phyloP scores from a whole-genome alignment of 139 green algal genomes.

The Edaphochlamys debaryana region DNA sequence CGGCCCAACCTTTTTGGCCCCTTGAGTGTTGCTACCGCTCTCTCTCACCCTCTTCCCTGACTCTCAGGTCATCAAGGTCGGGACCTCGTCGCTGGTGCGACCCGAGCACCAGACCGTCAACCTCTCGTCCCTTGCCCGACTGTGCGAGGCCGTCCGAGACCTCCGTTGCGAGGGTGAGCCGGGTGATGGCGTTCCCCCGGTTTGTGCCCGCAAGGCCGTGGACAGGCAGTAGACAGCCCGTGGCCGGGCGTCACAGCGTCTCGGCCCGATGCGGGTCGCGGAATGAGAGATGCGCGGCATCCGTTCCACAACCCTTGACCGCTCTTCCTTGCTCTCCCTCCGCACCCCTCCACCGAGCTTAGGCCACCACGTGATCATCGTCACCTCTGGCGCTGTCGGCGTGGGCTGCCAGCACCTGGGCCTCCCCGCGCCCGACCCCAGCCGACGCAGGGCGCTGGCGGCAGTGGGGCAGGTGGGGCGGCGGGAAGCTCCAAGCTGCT shows the following conservation, averaged over 20 bases:
- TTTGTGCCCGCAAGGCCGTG: too few relatives aligned
- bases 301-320: too few relatives aligned
- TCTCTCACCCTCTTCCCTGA: neutral
- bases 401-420: constrained; percentile 87
- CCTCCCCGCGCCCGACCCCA: constrained; percentile 68
- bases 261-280: too few relatives aligned
- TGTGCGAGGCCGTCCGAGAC: constrained; percentile 77
- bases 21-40: too few relatives aligned
- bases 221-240: too few relatives aligned
- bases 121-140: constrained; percentile 75
- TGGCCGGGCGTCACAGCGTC: too few relatives aligned
- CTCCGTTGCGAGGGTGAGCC: constrained; percentile 66
- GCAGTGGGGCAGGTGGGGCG: constrained; percentile 76
- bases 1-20: neutral
- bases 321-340: too few relatives aligned
- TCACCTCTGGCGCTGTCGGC: constrained; percentile 90
- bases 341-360: neutral
- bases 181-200: too few relatives aligned
- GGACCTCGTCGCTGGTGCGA: constrained; percentile 85
- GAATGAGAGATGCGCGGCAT: too few relatives aligned
- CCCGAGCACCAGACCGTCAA: constrained; percentile 76
- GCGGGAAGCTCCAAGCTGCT: neutral
- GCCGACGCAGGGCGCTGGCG: constrained; percentile 89
- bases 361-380: constrained; percentile 89
- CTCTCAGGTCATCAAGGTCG: constrained; percentile 91